Evolutionary conservation across 1,139 yeast species (phyloP).

Genomic region (Yamadazyma mexicana): DNA sequence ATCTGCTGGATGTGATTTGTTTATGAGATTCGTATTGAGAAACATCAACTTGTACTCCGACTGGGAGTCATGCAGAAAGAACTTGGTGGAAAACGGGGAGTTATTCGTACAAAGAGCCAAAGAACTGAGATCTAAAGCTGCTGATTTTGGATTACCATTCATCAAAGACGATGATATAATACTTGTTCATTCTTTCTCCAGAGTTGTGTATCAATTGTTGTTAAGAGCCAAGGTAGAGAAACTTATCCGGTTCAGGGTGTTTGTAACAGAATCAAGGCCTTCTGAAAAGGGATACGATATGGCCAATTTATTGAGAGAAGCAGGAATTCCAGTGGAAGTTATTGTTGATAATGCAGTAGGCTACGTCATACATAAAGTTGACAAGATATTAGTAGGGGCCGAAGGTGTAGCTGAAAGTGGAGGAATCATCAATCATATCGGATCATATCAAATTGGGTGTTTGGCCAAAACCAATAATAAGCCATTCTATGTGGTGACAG

Average conservation of each 20-base stretch:
- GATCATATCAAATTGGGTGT: conserved; percentile 93
- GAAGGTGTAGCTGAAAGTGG: conserved; percentile 99
- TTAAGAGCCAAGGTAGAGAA: conserved; percentile 69
- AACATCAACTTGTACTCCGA: conserved; percentile 87
- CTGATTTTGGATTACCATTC: conserved; percentile 83
- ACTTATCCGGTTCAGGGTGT: conserved; percentile 81
- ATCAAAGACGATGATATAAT: conserved; percentile 91
- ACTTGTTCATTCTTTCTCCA: conserved; percentile 86
- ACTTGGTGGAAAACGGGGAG: conserved; percentile 91
- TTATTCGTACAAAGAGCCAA: conserved; percentile 90
- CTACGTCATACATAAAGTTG: conserved; percentile 85
- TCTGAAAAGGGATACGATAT: conserved; percentile 75
- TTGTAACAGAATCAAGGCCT: conserved; percentile 92
- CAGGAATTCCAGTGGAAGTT: conserved; percentile 88
- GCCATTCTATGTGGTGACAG: conserved; percentile 93
- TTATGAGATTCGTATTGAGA: conserved; percentile 87
- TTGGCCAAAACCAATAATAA: conserved; percentile 87
- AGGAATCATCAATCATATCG: conserved; percentile 94
- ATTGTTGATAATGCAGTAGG: conserved; percentile 96
- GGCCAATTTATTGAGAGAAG: conserved; percentile 65
- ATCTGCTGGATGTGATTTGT: conserved; percentile 96
- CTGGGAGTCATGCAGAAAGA: conserved; percentile 93
- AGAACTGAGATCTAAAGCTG: conserved; percentile 83
- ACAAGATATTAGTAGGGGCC: conserved; percentile 94
- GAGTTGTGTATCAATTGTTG: conserved; percentile 82